These are phyloP conservation scores for Sordariomycetes sp. DNA, from an alignment of 2,329 filamentous ascomycete species.

Conservation along the genomic window DNA sequence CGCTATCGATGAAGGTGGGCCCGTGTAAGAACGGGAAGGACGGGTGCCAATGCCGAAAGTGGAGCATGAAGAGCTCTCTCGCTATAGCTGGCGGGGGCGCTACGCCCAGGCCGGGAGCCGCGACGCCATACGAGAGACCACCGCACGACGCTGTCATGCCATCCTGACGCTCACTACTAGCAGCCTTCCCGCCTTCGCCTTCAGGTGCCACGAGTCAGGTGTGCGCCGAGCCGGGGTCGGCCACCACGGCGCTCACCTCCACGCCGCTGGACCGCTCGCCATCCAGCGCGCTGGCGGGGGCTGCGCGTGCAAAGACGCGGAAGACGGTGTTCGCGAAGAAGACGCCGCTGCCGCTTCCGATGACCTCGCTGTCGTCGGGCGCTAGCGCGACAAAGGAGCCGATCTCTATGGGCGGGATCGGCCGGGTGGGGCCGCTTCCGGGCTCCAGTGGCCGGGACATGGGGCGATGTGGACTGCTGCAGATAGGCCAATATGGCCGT, in stretches of 20 bases:
- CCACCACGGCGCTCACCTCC: neutral
- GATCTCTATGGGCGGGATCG: slow-evolving; percentile 6
- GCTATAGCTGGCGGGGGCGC: slow-evolving; percentile 18
- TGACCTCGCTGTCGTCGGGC: slow-evolving; percentile 27
- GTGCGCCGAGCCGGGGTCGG: slow-evolving; percentile 10
- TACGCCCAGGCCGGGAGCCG: slow-evolving; percentile 12
- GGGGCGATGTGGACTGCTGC: too few relatives aligned
- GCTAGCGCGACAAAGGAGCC: slow-evolving; percentile 4
- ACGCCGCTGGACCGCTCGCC: neutral
- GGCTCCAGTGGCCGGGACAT: too few relatives aligned
- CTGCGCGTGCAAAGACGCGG: slow-evolving; percentile 31
- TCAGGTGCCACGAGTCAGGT: slow-evolving; percentile 9
- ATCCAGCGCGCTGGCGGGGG: slow-evolving; percentile 9
- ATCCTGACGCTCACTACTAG: neutral
- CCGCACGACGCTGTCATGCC: neutral
- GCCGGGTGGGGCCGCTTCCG: neutral
- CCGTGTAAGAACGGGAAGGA: slow-evolving; percentile 41
- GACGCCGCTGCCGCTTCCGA: slow-evolving; percentile 39
- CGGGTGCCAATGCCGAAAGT: slow-evolving; percentile 40
- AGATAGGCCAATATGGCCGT: too few relatives aligned
- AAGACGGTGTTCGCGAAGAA: slow-evolving; percentile 44
- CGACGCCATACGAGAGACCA: neutral
- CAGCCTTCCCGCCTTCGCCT: neutral
- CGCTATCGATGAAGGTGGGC: slow-evolving; percentile 31
- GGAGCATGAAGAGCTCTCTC: slow-evolving; percentile 31